Base-by-base conservation (phyloP, 2,329 filamentous ascomycete genomes). In the Alternaria gansuensis region DNA sequence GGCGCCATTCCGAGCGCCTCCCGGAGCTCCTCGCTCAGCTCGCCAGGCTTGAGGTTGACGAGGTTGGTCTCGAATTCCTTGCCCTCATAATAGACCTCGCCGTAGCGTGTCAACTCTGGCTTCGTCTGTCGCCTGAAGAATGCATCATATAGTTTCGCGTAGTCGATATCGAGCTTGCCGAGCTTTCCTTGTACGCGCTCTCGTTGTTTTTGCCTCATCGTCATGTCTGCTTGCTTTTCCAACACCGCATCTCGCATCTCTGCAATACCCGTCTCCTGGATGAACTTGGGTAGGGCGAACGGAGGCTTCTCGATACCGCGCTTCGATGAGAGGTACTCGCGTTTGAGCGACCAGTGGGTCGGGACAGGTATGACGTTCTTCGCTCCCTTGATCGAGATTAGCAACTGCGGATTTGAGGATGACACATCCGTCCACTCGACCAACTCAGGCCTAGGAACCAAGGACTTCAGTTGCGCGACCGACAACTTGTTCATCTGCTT, bases 81-180 rank as follows among this genome's bases (percentile, higher is more conserved):
- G 75, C 95, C 95, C 79, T 99, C 95, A 77, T 98, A 98, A 79
- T 99, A 99, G n/a, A 99, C 93, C 78, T 99, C 95, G 39, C 95
- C 95, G 70, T 97, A 99, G 41, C 93, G 87, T 31, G 95, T 98
- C 63, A 99, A 82, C 68, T 93, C 89, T 0, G 95, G 95, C 79
- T 99, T 99, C 39, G 92, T 96, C 80, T 99, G 95, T 75, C 97
- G 96, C 59, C 93, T 88, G 83, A 99, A 99, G 82, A 99, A 99
- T 4, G 95, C 95, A 75, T 98, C 95, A 80, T 98, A 98, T 54
- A 98, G 87, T 77, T 95, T 97, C 75, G 97, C 92, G 78, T 99
- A 99, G 78, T 99, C 95, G 67, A 99, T 98, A 77, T 99, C 95
- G 50, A 99, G 84, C 78, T 95, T 96, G 62, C 95, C 95, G 86